These are phyloP conservation scores for Microstroma glucosiphilum DNA, from an alignment of 1,284 basidiomycete genomes.

Conservation along the genomic window DNA sequence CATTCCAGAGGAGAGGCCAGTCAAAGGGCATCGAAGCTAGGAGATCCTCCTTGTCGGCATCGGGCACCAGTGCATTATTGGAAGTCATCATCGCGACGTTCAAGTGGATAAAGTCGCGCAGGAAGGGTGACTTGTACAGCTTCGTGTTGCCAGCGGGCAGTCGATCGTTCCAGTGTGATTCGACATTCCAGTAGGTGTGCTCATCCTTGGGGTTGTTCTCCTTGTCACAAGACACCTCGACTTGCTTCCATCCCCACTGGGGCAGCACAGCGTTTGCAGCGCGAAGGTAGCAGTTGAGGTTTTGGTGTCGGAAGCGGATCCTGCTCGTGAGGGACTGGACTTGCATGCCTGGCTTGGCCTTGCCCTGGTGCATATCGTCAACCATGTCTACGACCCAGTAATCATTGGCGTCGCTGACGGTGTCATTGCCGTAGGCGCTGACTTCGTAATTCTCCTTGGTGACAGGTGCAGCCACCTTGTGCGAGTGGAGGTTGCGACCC, in stretches of 20 bases:
- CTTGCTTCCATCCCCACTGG: slow-evolving; percentile 99
- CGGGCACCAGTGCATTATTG: slow-evolving; percentile 93
- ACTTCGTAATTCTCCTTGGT: slow-evolving; percentile 88
- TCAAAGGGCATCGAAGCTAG: slow-evolving; percentile 84
- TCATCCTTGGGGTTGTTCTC: slow-evolving; percentile 74
- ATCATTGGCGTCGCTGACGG: slow-evolving; percentile 79
- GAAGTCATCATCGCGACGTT: slow-evolving; percentile 99
- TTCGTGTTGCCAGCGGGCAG: slow-evolving; percentile 76
- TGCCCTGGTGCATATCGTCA: slow-evolving; percentile 62
- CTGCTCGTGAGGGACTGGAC: slow-evolving; percentile 87
- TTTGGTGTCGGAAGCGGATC: slow-evolving; percentile 72
- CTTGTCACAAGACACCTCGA: slow-evolving; percentile 89
- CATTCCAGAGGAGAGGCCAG: slow-evolving; percentile 89
- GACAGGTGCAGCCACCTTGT: slow-evolving; percentile 77
- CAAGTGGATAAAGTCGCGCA: slow-evolving; percentile 94
- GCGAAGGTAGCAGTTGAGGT: slow-evolving; percentile 65
- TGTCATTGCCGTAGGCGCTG: slow-evolving; percentile 81
- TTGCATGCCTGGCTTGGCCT: slow-evolving; percentile 58
- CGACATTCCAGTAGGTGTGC: slow-evolving; percentile 96
- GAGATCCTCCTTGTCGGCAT: slow-evolving; percentile 96
- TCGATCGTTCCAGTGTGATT: slow-evolving; percentile 93
- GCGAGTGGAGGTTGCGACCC: slow-evolving; percentile 86
- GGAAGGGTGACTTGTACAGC: slow-evolving; percentile 82
- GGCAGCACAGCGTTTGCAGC: slow-evolving; percentile 84
- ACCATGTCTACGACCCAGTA: slow-evolving; percentile 91